Evolutionary conservation across 495 filamentous ascomycete genomes (phyloP).

Genomic region (Aspergillus ostianus): DNA sequence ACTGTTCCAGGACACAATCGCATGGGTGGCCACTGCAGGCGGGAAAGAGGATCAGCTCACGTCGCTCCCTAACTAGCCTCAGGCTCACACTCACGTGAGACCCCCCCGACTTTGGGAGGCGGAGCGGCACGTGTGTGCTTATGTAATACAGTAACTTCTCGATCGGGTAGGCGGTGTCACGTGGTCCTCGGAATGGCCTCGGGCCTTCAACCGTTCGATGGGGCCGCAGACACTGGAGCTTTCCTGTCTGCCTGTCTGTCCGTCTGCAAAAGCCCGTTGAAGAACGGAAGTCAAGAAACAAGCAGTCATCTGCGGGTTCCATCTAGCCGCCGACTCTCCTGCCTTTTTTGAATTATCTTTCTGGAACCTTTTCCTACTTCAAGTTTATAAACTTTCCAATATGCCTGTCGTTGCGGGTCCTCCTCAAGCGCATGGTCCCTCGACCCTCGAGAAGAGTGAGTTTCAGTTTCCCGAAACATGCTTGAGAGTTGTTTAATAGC

Average conservation of each 20-base stretch:
- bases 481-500: not conserved
- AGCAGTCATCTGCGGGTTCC: not conserved
- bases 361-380: not conserved
- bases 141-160: not conserved
- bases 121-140: slow-evolving; percentile 13
- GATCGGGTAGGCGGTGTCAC: slow-evolving; percentile 20
- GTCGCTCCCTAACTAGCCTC: slow-evolving; percentile 15
- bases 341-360: not conserved
- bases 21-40: slow-evolving; percentile 27
- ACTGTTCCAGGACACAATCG: slow-evolving; percentile 27
- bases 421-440: slow-evolving; percentile 61
- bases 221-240: not conserved
- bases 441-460: slow-evolving; percentile 90
- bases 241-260: slow-evolving; percentile 5
- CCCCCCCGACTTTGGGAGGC: not conserved
- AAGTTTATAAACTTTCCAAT: slow-evolving; percentile 20
- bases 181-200: slow-evolving; percentile 13
- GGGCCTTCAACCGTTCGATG: slow-evolving; percentile 16
- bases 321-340: not conserved
- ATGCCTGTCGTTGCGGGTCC: slow-evolving; percentile 71
- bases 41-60: slow-evolving; percentile 30
- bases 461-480: slow-evolving; percentile 30
- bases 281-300: slow-evolving; percentile 1
- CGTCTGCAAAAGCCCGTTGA: too few species aligned
- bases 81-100: slow-evolving; percentile 22